A percentile compares a stretch with the other conserved stretches of the same genome.
phyloP scores from a whole-genome alignment of 352 stramenopile genomes.

The Thalassiosira exigua region DNA sequence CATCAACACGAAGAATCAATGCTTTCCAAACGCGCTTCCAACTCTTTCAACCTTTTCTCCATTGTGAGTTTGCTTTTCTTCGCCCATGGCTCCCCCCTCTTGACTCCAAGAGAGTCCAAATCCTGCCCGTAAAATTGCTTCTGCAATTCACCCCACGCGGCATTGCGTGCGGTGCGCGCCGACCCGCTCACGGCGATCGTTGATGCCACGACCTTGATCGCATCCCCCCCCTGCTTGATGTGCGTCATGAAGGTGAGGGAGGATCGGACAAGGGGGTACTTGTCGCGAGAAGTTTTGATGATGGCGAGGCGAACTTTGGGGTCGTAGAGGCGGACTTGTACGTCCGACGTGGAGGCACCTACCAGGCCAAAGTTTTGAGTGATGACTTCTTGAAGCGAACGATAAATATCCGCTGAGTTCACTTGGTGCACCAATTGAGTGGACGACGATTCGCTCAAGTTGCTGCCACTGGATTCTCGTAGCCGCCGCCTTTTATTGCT shows the following conservation, averaged over 20 bases:
- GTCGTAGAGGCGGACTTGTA: constrained; percentile 66
- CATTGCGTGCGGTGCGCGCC: constrained; percentile 59
- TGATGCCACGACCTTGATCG: constrained; percentile 48
- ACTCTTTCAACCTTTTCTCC: constrained; percentile 44
- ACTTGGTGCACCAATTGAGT: constrained; percentile 33
- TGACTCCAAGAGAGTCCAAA: not conserved
- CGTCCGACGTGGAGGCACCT: constrained; percentile 20
- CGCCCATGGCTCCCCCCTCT: constrained; percentile 14
- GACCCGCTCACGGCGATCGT: constrained; percentile 63
- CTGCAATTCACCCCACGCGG: constrained; percentile 42
- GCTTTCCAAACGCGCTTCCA: constrained; percentile 49
- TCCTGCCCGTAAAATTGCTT: constrained; percentile 40
- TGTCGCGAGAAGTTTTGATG: constrained; percentile 64
- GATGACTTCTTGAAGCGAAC: constrained; percentile 36
- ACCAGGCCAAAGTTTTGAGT: constrained; percentile 42
- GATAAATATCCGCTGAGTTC: constrained; percentile 42
- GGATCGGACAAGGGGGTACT: constrained; percentile 52
- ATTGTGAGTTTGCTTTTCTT: constrained; percentile 37
- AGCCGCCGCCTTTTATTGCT: constrained; percentile 43
- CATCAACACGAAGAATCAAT: constrained; percentile 51
- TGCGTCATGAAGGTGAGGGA: constrained; percentile 57
- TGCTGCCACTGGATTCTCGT: constrained; percentile 16
- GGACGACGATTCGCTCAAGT: not conserved
- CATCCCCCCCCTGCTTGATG: constrained; percentile 27
- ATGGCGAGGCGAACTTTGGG: constrained; percentile 53